Evolutionary conservation across 768 basidiomycete genomes (phyloP), one percentile per base, ranked within the genome.

Genomic region (Dacryopinax primogenitus): DNA sequence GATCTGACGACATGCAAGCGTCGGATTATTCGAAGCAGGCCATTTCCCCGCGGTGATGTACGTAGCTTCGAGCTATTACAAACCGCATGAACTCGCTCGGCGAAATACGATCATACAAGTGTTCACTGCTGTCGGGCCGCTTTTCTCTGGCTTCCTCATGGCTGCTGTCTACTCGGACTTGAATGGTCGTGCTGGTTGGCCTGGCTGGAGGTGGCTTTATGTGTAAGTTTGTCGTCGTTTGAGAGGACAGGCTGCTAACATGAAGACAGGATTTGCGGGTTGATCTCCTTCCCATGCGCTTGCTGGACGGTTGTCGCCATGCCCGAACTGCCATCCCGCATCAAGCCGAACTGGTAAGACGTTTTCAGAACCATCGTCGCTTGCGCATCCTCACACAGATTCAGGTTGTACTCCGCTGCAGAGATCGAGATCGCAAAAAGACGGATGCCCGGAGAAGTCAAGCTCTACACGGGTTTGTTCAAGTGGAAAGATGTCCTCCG

Each of bases 11-110:
- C 15, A 18, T n/a, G 13, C 3, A 30, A 69, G 70, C 36, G 66
- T 68, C 34, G 69, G 70, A 15, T 65, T 71, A 1, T 71, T 71
- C 63, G 70, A 71, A 51, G 68, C 69, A 33, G 70, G 70, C 2
- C 69, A 71, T 62, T 71, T 71, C 67, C 70, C 70, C 0, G 68
- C 69, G 2, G 67, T 67, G 44, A 71, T 69, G 69, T 71, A 71
- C 47, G 67, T 71, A 28, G 66, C 65, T 35, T 69, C 70, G 21
- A 67, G 65, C 41, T 71, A 70, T 41, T 71, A 71, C 67, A 68
- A 69, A 45, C 70, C 70, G 3, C 67, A 67, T 30, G 70, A 71
- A 64, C 66, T 71, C 21, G 70, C 70, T 7, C 61, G 66, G 44
- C 51, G 70, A 15, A 69, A 68, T 47, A 69, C 69, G 23, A 58